A percentile compares a stretch with the other conserved stretches of the same genome.
Evolutionary conservation across 1,284 basidiomycete species (phyloP).

Genomic region (Tausonia pullulans): DNA sequence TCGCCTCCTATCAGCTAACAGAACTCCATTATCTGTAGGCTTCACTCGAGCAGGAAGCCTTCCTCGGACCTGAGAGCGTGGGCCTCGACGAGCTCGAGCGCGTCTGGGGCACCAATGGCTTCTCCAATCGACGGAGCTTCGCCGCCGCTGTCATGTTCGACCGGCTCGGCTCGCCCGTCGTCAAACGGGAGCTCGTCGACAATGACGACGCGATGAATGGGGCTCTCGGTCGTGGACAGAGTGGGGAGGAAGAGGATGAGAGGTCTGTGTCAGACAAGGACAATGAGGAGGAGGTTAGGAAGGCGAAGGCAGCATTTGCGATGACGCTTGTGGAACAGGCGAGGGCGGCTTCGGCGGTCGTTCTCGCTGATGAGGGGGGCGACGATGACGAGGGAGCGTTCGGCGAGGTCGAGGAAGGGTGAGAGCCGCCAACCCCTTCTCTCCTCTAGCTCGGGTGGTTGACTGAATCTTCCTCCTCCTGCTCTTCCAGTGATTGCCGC

Average conservation of each 20-base stretch:
- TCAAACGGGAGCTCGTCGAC: too few relatives aligned
- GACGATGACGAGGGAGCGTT: not conserved
- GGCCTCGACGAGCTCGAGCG: conserved; percentile 16
- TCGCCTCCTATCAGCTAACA: too few relatives aligned
- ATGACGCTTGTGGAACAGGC: conserved; percentile 12
- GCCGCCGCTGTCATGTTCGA: too few relatives aligned
- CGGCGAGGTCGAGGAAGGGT: not conserved
- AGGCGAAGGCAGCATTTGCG: conserved; percentile 13
- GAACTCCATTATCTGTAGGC: too few relatives aligned
- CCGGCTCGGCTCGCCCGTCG: too few relatives aligned
- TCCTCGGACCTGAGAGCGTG: conserved; percentile 14
- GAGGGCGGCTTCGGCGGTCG: conserved; percentile 7
- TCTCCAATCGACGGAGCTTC: too few relatives aligned
- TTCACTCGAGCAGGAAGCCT: not conserved
- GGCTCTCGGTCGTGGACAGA: too few relatives aligned
- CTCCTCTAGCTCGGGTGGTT: too few relatives aligned
- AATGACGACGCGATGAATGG: too few relatives aligned
- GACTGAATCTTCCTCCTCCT: too few relatives aligned
- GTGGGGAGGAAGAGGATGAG: not conserved
- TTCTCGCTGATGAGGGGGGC: not conserved
- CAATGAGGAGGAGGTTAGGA: not conserved
- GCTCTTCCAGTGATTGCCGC: too few relatives aligned
- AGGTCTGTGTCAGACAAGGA: not conserved
- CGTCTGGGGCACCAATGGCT: conserved; percentile 7
- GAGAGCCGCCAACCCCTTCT: not conserved